Evolutionary conservation across 768 basidiomycete genomes (phyloP).

Genomic region (Chlorophyllum brunneum): DNA sequence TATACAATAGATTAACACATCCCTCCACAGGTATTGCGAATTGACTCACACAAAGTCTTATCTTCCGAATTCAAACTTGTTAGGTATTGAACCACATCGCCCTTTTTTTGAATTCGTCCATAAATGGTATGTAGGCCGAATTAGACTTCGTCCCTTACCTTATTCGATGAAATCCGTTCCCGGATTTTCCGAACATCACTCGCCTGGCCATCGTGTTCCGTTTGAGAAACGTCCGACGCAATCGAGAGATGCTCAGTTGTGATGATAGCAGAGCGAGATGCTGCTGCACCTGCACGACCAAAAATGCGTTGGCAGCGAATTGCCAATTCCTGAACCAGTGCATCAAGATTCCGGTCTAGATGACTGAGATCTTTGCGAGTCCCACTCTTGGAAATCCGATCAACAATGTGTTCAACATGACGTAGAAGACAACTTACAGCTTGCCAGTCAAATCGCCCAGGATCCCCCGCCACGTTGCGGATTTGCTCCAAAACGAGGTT

Average conservation of each 20-base stretch:
- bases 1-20: slow-evolving; percentile 14
- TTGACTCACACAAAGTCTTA: slow-evolving; percentile 22
- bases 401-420: slow-evolving; percentile 25
- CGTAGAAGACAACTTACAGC: slow-evolving; percentile 41
- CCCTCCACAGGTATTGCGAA: neutral
- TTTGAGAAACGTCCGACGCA: neutral
- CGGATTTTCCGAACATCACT: slow-evolving; percentile 25
- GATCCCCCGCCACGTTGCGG: slow-evolving; percentile 42
- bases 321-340: slow-evolving; percentile 59
- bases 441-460: slow-evolving; percentile 45
- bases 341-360: slow-evolving; percentile 67
- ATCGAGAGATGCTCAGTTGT: slow-evolving; percentile 8
- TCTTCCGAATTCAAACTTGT: slow-evolving; percentile 38
- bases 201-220: slow-evolving; percentile 5
- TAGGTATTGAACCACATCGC: slow-evolving; percentile 49
- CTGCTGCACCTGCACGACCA: slow-evolving; percentile 55
- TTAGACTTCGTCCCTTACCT: slow-evolving; percentile 35
- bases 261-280: slow-evolving; percentile 52
- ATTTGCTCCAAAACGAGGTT: slow-evolving; percentile 43
- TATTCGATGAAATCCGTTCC: slow-evolving; percentile 52
- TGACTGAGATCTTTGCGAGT: slow-evolving; percentile 47
- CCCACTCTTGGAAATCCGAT: slow-evolving; percentile 33
- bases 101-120: slow-evolving; percentile 29
- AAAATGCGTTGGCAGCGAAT: slow-evolving; percentile 59
- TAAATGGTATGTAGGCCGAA: slow-evolving; percentile 3